Evolutionary conservation across 805 yeast species (phyloP).

Genomic region (Candida michaelii): DNA sequence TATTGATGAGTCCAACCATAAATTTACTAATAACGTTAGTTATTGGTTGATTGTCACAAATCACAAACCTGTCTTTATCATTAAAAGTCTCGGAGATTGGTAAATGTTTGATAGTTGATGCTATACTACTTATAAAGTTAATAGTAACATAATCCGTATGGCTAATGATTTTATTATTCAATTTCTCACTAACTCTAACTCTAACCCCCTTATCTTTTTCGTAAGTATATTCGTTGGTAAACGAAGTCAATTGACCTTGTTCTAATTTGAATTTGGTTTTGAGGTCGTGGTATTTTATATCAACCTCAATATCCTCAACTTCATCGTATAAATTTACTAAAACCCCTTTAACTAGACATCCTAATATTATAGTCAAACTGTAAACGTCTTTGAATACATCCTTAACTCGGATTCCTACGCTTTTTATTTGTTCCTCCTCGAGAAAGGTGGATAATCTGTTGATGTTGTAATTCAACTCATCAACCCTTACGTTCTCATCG

Average conservation of each 20-base stretch:
- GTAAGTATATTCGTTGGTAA: constrained; percentile 29
- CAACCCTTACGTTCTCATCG: constrained; percentile 14
- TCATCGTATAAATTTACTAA: constrained; percentile 40
- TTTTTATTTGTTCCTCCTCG: constrained; percentile 14
- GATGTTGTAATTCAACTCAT: constrained; percentile 29
- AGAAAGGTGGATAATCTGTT: constrained; percentile 21
- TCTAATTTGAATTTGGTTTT: background rate
- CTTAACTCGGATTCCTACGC: constrained; percentile 27
- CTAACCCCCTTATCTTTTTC: constrained; percentile 40
- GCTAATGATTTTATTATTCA: constrained; percentile 14
- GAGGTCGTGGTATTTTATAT: constrained; percentile 9
- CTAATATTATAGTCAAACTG: constrained; percentile 40
- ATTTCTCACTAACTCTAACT: constrained; percentile 22
- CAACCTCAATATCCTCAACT: constrained; percentile 1
- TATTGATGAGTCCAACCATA: constrained; percentile 39
- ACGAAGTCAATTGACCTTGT: constrained; percentile 12
- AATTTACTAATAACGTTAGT: constrained; percentile 35
- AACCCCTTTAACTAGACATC: constrained; percentile 45
- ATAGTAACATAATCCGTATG: constrained; percentile 45
- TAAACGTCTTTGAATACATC: constrained; percentile 23
- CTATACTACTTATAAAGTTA: constrained; percentile 52
- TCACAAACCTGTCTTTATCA: constrained; percentile 22
- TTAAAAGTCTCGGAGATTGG: constrained; percentile 20
- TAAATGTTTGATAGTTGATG: constrained; percentile 51
- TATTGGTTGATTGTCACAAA: constrained; percentile 21